Evolutionary conservation across 495 filamentous ascomycete species (phyloP).

Genomic region (Talaromyces stipitatus): DNA sequence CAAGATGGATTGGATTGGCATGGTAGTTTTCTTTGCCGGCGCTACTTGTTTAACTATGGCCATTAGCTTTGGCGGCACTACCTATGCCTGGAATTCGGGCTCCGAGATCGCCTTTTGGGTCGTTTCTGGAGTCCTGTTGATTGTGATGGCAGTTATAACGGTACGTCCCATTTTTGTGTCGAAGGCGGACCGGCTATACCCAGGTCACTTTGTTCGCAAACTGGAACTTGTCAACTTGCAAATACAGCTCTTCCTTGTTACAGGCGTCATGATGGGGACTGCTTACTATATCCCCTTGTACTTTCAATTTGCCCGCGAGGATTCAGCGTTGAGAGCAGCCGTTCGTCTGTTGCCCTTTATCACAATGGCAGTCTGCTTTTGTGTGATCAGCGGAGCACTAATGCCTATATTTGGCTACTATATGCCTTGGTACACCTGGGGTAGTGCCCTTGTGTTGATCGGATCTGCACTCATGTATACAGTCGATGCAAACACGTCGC

Average conservation of each 20-base stretch:
- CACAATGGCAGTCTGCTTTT: conserved; percentile 25
- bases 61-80: conserved; percentile 25
- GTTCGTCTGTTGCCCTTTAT: conserved; percentile 26
- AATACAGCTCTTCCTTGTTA: neutral
- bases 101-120: conserved; percentile 43
- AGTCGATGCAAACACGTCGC: conserved; percentile 28
- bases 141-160: conserved; percentile 30
- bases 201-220: neutral
- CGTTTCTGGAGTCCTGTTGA: conserved; percentile 35
- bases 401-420: conserved; percentile 41
- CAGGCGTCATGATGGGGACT: conserved; percentile 2
- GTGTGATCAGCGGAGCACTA: conserved; percentile 32
- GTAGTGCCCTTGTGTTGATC: conserved; percentile 35
- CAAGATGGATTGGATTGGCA: conserved; percentile 25
- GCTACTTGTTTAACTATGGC: conserved; percentile 40
- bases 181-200: conserved; percentile 15
- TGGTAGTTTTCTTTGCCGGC: conserved; percentile 31
- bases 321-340: conserved; percentile 25
- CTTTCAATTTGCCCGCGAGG: conserved; percentile 36
- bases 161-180: conserved; percentile 16
- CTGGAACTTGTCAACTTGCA: neutral
- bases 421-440: conserved; percentile 48
- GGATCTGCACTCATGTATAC: conserved; percentile 47
- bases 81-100: conserved; percentile 30
- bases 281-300: conserved; percentile 44